Base-by-base conservation (phyloP, 1,284 basidiomycete genomes). In the Retiboletus fuscus region DNA sequence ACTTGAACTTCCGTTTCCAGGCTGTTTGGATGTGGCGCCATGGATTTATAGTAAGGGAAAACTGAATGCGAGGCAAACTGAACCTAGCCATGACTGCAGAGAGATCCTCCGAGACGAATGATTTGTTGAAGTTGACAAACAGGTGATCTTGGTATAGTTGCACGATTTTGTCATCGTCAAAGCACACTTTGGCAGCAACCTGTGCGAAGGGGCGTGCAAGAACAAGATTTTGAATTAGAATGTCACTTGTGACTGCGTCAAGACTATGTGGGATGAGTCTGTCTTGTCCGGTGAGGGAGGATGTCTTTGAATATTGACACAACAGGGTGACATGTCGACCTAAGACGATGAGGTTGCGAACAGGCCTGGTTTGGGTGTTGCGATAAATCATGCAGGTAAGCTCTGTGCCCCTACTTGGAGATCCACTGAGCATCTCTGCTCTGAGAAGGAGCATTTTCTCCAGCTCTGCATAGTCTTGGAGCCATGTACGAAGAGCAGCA, bases 261-360 rank as follows among this genome's bases (percentile, higher is more conserved):
- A 69, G 49, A 1, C 46, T 11, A 18, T 69, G 58, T 3, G 57
- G 64, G 12, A 69, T 61, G 13, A 69, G 34, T 8, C 61, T 69
- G 8, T 67, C 68, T 1, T 26, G 30, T 5, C 43, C 30, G 2
- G 49, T 66, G 24, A 61, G 6, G 8, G 64, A 18, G 0, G 28
- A 24, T 2, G n/a, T 58, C 5, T 67, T 66, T 22, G 7, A 39
- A 7, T 69, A 69, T 18, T 66, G 58, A 8, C 49, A 41, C 5
- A 69, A 58, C 1, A 66, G 16, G 2, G 68, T 10, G 4, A 69
- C 3, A 18, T 69, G 64, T 1, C 8, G 2, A 13, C 58, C 47
- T 24, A 66, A 16, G 4, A 61, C 16, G 11, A 69, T 22, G 10
- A 69, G 47, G 10, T 61, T 67, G 3, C 49, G 8, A 5, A 28